Evolutionary conservation across 2,329 filamentous ascomycete species (phyloP).

Genomic region (Balansia obtecta): DNA sequence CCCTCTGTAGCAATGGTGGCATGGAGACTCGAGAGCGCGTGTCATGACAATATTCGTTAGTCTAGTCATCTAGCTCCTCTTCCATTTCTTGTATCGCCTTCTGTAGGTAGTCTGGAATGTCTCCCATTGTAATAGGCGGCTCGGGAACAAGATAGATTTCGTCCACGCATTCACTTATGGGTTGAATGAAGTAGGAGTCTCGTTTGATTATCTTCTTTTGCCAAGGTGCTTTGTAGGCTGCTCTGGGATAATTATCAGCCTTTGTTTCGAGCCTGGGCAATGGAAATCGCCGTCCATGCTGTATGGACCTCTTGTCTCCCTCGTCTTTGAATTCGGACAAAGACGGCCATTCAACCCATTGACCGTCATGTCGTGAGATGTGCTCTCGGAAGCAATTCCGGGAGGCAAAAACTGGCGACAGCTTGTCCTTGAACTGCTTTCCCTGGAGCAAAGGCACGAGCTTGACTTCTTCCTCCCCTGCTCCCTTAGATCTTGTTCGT

Average conservation of each 20-base stretch:
- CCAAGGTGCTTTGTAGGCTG: constrained; percentile 13
- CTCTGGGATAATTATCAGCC: constrained; percentile 4
- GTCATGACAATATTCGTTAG: background rate
- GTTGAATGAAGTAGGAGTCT: constrained; percentile 10
- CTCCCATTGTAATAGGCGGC: constrained; percentile 2
- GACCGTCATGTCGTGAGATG: constrained; percentile 6
- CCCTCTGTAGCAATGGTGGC: background rate
- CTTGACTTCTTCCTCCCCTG: background rate
- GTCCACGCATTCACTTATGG: background rate
- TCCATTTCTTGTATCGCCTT: constrained; percentile 3
- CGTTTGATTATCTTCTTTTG: constrained; percentile 15
- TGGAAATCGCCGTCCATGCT: constrained; percentile 19
- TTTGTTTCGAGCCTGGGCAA: constrained; percentile 17
- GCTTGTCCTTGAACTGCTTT: constrained; percentile 14
- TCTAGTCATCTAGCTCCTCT: constrained; percentile 5
- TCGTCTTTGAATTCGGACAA: constrained; percentile 24
- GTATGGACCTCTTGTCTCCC: constrained; percentile 16
- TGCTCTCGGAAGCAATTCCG: constrained; percentile 21
- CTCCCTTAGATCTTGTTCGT: constrained; percentile 4
- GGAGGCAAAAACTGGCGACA: constrained; percentile 22
- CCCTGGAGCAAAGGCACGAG: constrained; percentile 15
- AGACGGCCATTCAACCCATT: constrained; percentile 20
- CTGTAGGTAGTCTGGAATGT: constrained; percentile 6
- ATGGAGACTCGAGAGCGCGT: too few species aligned
- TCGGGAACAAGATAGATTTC: background rate